phyloP scores from a whole-genome alignment of 2,329 filamentous ascomycete genomes.

The Colletotrichum tanaceti region DNA sequence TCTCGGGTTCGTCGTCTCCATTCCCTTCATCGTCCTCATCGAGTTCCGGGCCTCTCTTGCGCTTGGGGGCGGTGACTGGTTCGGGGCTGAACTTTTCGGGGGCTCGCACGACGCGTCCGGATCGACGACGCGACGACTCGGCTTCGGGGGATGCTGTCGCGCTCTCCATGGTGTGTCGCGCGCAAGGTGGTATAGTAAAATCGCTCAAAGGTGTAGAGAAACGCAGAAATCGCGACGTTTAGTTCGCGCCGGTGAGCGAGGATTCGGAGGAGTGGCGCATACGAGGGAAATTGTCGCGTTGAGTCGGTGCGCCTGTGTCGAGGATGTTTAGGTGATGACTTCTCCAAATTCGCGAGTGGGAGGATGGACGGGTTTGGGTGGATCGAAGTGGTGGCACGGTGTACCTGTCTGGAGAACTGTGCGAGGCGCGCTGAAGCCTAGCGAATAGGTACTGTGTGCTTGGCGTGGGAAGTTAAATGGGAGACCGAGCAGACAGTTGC shows the following conservation, averaged over 20 bases:
- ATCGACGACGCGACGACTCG: slow-evolving; percentile 70
- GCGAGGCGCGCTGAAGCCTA: background rate
- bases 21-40: slow-evolving; percentile 60
- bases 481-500: background rate
- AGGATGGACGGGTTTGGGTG: slow-evolving; percentile 21
- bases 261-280: slow-evolving; percentile 30
- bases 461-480: background rate
- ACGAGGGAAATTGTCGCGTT: slow-evolving; percentile 35
- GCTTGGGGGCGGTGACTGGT: slow-evolving; percentile 62
- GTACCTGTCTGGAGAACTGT: slow-evolving; percentile 18
- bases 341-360: slow-evolving; percentile 33
- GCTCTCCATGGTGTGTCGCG: slow-evolving; percentile 59
- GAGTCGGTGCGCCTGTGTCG: slow-evolving; percentile 23
- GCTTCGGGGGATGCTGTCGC: slow-evolving; percentile 64
- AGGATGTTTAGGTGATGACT: slow-evolving; percentile 34
- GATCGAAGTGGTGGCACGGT: slow-evolving; percentile 4
- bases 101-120: slow-evolving; percentile 73
- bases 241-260: slow-evolving; percentile 40
- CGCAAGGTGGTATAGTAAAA: background rate
- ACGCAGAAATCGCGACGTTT: slow-evolving; percentile 33
- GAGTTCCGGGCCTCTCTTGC: slow-evolving; percentile 64
- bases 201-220: background rate
- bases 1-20: slow-evolving; percentile 61
- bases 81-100: slow-evolving; percentile 71
- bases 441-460: slow-evolving; percentile 9